Conservation (phyloP, 176 grass and related monocot genomes). For the Elymus sibiricus region DNA sequence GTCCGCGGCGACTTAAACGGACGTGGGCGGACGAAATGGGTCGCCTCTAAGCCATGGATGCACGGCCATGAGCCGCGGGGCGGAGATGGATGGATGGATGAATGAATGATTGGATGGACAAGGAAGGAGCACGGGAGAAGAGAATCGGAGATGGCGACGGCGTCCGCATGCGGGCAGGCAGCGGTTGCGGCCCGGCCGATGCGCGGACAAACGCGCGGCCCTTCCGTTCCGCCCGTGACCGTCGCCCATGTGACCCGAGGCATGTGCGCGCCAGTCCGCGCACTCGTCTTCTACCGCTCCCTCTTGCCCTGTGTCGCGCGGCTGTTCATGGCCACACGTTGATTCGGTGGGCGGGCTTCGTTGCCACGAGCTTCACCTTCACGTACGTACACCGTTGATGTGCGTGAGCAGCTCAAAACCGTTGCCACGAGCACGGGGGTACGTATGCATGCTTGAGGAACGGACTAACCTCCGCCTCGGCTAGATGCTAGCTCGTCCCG, state of each 20-base stretch:
- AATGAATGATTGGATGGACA: slow-evolving; percentile 9
- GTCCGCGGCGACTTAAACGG: no score
- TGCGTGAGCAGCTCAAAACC: not conserved
- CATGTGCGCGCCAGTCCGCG: slow-evolving; percentile 15
- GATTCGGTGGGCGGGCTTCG: not conserved
- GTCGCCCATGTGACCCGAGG: slow-evolving; percentile 43
- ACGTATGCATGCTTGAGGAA: not conserved
- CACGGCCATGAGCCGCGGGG: not conserved
- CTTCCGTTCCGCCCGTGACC: slow-evolving; percentile 44
- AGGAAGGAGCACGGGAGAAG: not conserved
- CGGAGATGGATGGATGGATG: not conserved
- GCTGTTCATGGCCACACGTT: not conserved
- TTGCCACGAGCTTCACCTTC: not conserved
- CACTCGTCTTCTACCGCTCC: not conserved
- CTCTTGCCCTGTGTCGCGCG: not conserved
- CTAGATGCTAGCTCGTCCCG: not conserved
- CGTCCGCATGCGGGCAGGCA: slow-evolving; percentile 9
- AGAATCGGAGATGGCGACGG: not conserved
- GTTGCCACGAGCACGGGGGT: not conserved
- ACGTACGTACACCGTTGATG: not conserved
- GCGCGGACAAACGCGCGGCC: slow-evolving; percentile 30
- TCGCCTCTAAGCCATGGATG: not conserved
- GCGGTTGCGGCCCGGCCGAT: slow-evolving; percentile 27
- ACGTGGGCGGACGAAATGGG: no score
- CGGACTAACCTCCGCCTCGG: not conserved